Base-by-base conservation (phyloP, 495 filamentous ascomycete genomes). In the Pyronema omphalodes region DNA sequence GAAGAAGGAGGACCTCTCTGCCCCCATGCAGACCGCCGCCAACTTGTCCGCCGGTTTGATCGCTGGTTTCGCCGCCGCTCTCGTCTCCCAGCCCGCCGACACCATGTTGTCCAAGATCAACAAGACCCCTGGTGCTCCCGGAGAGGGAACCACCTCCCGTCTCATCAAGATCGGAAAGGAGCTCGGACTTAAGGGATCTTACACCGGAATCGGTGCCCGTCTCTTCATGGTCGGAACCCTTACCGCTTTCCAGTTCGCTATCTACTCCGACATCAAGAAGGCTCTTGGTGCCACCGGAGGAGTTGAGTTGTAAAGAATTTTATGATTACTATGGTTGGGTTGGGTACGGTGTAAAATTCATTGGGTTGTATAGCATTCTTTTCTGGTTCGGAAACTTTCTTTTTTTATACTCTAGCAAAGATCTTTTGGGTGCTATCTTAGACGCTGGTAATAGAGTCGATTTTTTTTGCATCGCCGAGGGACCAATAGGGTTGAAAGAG, bases 41-140 rank as follows among this genome's bases (percentile, higher is more conserved):
- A 98, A 98, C 79, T 78, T 98, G 55, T 88, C 89, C 57, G 82
- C 83, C 64, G 91, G 91, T 83, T 79, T 96, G 62, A 79, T 94
- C 63, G 91, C 91, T 67, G 89, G 91, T 84, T 89, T 98, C 74
- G 89, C 91, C 58, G 91, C 91, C 59, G 91, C 91, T 66, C 63
- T 94, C 68, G 81, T 98, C 64, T 96, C 91, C 44, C 91, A 98
- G 74, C 89, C 91, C 63, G 91, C 91, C 67, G 91, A 96, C 71
- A 98, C 91, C 67, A 96, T 96, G 91, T 81, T 98, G 63, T 83
- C 76, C 75, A 96, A 96, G 81, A 98, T 98, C 79, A 98, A 98
- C 85, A 98, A 98, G 86, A 93, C 87, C 71, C 86, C 85, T 73
- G 91, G 91, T 70, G 74, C 81, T 45, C 91, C 91, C 54, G 91